phyloP scores from a whole-genome alignment of 441 rosid genomes.

The Croton setiger region DNA sequence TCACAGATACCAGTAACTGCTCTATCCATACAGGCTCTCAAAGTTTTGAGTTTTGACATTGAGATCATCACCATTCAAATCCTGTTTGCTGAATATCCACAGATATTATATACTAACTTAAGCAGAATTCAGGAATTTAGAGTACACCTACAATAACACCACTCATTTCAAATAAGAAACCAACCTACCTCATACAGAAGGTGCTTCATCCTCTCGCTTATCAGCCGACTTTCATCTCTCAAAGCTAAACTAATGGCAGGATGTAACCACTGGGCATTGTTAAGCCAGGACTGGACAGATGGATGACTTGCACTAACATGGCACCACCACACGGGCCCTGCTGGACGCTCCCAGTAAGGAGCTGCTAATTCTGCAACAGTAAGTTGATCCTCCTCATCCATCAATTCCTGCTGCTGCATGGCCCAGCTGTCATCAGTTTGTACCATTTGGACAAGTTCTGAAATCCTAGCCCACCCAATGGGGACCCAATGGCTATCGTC shows the following conservation, averaged over 20 bases:
- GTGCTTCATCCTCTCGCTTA: slow-evolving; percentile 92
- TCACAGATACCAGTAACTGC: neutral
- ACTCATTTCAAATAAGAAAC: neutral
- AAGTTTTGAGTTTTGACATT: neutral
- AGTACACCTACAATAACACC: neutral
- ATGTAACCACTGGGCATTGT: slow-evolving; percentile 83
- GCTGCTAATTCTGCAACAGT: slow-evolving; percentile 91
- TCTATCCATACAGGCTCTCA: neutral
- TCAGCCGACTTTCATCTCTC: slow-evolving; percentile 81
- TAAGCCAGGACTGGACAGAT: slow-evolving; percentile 62
- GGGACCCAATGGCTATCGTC: slow-evolving; percentile 79
- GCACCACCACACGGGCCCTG: slow-evolving; percentile 96
- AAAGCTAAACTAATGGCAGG: slow-evolving; percentile 90
- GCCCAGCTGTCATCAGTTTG: slow-evolving; percentile 75
- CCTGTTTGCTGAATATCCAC: neutral
- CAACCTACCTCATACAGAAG: slow-evolving; percentile 76
- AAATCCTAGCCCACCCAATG: slow-evolving; percentile 91
- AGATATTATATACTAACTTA: neutral
- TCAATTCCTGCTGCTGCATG: slow-evolving; percentile 39
- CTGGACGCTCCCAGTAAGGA: slow-evolving; percentile 92
- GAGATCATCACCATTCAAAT: neutral
- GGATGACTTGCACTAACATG: slow-evolving; percentile 69
- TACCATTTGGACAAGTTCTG: slow-evolving; percentile 60
- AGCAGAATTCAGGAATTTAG: neutral
- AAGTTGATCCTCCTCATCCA: slow-evolving; percentile 56